These are phyloP conservation scores for Neoconidiobolus thromboides DNA, from an alignment of 371 early-diverging fungal species.

Conservation along the genomic window DNA sequence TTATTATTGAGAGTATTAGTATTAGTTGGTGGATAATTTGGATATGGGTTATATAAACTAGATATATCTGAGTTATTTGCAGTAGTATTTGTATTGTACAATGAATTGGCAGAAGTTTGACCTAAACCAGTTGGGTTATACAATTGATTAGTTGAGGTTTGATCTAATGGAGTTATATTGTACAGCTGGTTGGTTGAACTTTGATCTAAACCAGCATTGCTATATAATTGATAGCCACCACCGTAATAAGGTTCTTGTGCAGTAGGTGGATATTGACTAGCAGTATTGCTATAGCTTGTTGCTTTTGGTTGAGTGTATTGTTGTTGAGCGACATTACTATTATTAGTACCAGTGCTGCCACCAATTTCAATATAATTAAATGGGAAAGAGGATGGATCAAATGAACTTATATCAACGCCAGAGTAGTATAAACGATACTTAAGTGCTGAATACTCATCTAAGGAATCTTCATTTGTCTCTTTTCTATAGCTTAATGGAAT, in stretches of 20 bases:
- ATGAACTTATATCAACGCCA: conserved; percentile 23
- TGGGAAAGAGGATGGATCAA: conserved; percentile 36
- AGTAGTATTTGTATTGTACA: conserved; percentile 4
- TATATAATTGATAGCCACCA: background rate
- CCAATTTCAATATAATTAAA: conserved; percentile 32
- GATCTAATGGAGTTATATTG: conserved; percentile 10
- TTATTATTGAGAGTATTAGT: background rate
- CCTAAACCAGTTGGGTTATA: background rate
- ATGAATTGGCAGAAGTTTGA: conserved; percentile 3
- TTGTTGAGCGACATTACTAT: conserved; percentile 12
- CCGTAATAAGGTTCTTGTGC: conserved; percentile 6
- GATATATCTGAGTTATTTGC: background rate
- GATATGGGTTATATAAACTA: conserved; percentile 2
- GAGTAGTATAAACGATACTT: conserved; percentile 56
- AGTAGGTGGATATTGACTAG: background rate
- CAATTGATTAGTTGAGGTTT: conserved; percentile 3
- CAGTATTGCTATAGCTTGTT: background rate
- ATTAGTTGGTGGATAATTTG: background rate
- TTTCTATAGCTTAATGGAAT: conserved; percentile 36
- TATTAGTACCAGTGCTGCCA: conserved; percentile 1
- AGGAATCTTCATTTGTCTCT: conserved; percentile 11
- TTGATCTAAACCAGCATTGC: conserved; percentile 7
- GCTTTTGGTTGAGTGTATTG: background rate
- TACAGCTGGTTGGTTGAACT: conserved; percentile 11
- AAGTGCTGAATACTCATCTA: conserved; percentile 40